Base-by-base conservation (phyloP, 139 green algal species). In the Astrephomene gubernaculifera region DNA sequence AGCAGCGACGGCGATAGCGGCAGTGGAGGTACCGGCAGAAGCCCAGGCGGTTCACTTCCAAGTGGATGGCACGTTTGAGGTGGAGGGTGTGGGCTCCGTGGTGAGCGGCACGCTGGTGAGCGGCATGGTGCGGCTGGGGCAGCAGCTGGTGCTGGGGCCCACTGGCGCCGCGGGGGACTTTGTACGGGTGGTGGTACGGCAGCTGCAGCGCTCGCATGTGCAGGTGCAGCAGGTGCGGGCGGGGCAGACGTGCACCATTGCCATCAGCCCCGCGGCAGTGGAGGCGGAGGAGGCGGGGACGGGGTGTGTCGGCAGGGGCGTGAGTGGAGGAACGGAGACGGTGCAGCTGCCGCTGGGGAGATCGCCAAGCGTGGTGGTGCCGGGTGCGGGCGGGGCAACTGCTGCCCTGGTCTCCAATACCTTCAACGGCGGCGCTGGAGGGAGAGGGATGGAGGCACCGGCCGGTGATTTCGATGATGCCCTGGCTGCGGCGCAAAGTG, bases 61-160 rank as follows among this genome's bases (percentile, higher is more conserved):
- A 84, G 93, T 98, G 36, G 93, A 96, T 52, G 79, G 93, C 17
- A 93, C 86, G 1, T 97, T 96, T 79, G 90, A 97, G 53, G 90
- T 98, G 31, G 68, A 89, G 33, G 89, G 90, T 19, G 94, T 97
- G 41, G 96, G 95, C 25, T 89, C 69, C 21, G 94, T 98, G 33
- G 85, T 96, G 38, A 95, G 89, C 17, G 96, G 96, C 45, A 96
- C 91, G 14, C 86, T 96, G 41, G 86, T 98, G 49, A 41, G 44
- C 68, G 91, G 94, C 2, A 44, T 38, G 24, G 84, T 98, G 22
- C 10, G 19, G 0, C n/a, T 96, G 0, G 95, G 93, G 0, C 84
- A 94, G 63, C 57, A 78, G 21, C 88, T 98, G 86, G 67, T 93
- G 88, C 87, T 96, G 71, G 95, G 95, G 10, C 94, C 95, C 5